A percentile compares a stretch with the other conserved stretches of the same genome.
Conservation (phyloP, 371 early-diverging fungal genomes). For the Mucor piriformis region DNA sequence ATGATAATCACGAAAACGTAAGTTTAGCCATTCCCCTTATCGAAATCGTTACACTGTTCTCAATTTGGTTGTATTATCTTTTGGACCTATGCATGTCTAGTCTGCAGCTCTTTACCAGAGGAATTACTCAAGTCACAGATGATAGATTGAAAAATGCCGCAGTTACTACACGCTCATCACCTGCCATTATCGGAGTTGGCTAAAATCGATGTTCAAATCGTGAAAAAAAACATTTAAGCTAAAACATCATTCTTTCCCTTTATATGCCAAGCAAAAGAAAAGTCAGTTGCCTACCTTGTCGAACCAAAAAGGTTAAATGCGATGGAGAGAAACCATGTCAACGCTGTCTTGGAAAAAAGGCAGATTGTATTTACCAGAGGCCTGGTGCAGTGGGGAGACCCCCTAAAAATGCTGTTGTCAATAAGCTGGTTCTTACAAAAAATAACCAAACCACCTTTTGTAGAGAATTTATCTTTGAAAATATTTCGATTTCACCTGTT, state of each 20-base stretch:
- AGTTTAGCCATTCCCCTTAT: slow-evolving; percentile 13
- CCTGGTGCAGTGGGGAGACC: slow-evolving; percentile 34
- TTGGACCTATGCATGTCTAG: slow-evolving; percentile 1
- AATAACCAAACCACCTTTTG: background rate
- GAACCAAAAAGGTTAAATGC: slow-evolving; percentile 32
- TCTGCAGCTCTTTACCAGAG: too few species aligned
- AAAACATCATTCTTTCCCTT: background rate
- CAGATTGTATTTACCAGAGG: slow-evolving; percentile 24
- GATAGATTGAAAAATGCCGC: too few species aligned
- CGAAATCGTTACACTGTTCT: too few species aligned
- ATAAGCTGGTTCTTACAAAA: slow-evolving; percentile 26
- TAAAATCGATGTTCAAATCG: too few species aligned
- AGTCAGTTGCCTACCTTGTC: slow-evolving; percentile 32
- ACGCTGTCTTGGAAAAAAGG: slow-evolving; percentile 18
- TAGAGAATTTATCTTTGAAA: slow-evolving; percentile 29
- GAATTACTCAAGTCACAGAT: too few species aligned
- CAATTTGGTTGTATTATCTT: background rate
- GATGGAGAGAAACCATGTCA: slow-evolving; percentile 31
- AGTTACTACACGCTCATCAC: background rate
- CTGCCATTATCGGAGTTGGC: too few species aligned
- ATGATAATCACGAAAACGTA: background rate
- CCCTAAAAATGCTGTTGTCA: slow-evolving; percentile 39
- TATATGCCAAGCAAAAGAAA: slow-evolving; percentile 24
- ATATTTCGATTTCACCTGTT: slow-evolving; percentile 4
- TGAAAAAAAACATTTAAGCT: too few species aligned